These are phyloP conservation scores for Clitopilus passeckerianus DNA, from an alignment of 768 basidiomycete genomes.

Conservation along the genomic window DNA sequence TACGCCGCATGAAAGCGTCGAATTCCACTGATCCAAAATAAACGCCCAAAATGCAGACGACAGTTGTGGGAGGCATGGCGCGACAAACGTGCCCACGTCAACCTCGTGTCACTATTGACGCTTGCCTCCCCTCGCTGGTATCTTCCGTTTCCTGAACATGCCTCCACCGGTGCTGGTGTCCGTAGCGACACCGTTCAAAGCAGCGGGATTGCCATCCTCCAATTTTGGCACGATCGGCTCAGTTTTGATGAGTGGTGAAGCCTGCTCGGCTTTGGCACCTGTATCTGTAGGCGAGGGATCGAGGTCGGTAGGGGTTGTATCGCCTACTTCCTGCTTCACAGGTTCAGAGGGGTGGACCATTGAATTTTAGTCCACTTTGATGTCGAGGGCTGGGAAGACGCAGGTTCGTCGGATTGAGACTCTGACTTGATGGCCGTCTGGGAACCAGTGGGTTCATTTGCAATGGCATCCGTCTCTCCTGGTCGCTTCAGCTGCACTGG, in stretches of 20 bases:
- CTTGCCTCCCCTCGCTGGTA: slow-evolving; percentile 13
- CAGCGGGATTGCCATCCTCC: not conserved
- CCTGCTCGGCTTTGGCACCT: not conserved
- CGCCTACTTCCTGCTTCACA: not conserved
- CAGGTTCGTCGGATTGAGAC: not conserved
- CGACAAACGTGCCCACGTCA: too few species aligned
- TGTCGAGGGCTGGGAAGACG: not conserved
- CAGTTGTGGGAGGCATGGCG: too few species aligned
- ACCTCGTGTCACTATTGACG: not conserved
- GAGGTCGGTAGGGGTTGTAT: too few species aligned
- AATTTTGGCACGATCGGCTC: not conserved
- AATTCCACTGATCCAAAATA: too few species aligned
- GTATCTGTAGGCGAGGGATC: not conserved
- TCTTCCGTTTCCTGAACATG: slow-evolving; percentile 29
- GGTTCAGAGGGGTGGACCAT: not conserved
- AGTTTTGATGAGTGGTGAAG: not conserved
- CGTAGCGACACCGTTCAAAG: not conserved
- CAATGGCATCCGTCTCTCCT: slow-evolving; percentile 6
- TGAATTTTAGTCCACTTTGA: not conserved
- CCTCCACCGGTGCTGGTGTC: not conserved
- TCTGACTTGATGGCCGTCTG: not conserved
- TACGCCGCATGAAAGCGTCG: too few species aligned
- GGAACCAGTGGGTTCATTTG: not conserved
- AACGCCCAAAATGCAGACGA: too few species aligned
- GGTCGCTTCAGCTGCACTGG: slow-evolving; percentile 24